Evolutionary conservation across 129 eudicot genomes (phyloP), one percentile per base, ranked within the genome.

Genomic region (Arctium minus): DNA sequence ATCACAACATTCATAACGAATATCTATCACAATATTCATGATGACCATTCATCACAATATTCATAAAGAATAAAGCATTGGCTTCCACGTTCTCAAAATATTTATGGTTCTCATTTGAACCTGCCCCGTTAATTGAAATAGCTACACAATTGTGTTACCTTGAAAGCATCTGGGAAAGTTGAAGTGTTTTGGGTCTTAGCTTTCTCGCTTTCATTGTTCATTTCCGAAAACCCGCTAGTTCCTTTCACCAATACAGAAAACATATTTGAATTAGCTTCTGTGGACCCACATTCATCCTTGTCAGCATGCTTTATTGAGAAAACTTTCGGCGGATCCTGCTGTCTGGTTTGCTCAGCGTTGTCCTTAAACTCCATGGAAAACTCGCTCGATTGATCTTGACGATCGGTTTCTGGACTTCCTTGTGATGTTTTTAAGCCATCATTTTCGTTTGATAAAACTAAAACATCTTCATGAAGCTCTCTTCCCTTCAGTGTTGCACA

Each of bases 401-500:
- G 36, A 60, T 70, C 38, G 69, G 82, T 72, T 73, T 39, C 75
- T 74, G 48, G 88, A 83, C 37, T 74, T 62, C 4, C 85, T 30
- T 77, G 65, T 74, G 85, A 62, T 73, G 84, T 48, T 22, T 85
- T n/a, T 67, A 79, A 36, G 68, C 32, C 36, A 78, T 82, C 84
- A 70, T 80, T 80, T 75, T 78, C 53, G 74, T 78, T 78, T 60
- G 70, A 9, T 33, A 70, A 56, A 76, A 72, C 31, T 40, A 76
- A 85, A 84, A 72, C 81, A 73, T 65, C 86, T 78, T 33, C 76
- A 64, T 72, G 60, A 73, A 70, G 13, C 76, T 86, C 92, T 62
- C 75, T 50, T 71, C 13, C 85, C 90, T 91, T 85, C 81, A 87
- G 77, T 27, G 65, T 84, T 72, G 72, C 60, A 70, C 42, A 84